Base-by-base conservation (phyloP, 2,329 filamentous ascomycete species). In the Dactylellina drechsleri region DNA sequence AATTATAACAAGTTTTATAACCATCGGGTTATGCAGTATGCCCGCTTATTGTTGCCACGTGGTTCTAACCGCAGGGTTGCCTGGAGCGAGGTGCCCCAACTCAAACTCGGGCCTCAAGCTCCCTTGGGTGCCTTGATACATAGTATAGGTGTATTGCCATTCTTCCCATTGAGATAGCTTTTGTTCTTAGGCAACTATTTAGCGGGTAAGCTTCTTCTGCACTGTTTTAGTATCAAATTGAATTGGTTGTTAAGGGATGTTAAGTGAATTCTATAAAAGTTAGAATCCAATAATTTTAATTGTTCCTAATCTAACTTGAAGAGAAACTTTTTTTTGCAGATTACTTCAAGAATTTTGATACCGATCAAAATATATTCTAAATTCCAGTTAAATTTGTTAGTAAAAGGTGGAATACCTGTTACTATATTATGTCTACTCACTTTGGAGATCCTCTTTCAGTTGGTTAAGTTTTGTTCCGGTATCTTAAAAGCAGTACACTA, bases 151-250 rank as follows among this genome's bases (percentile, higher is more conserved):
- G 54, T 70, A 3, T 36, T 49, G 18, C 31, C 20, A 6, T 40
- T 26, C 15, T 61, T 49, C 66, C 66, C 62, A 50, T 62, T 58
- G 1, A 62, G 5, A 31, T 70, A 70, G 10, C 16, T 50, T 10
- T 53, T 18, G n/a, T 70, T 58, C n/a, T 62, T 59, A 23, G 57
- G 62, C 20, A 70, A 18, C 66, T 58, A 70, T 16, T 23, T 40
- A 15, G 58, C 56, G 2, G 43, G 41, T 13, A 52, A n/a, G 0
- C 58, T 47, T 12, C 59, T 53, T 13, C 57, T 62, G 7, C 66
- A 50, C n/a, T 64, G 47, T 28, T 20, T 58, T 2, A 50, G 20
- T n/a, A 71, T 71, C 36, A 43, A 54, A 23, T 64, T 31, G 1
- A 71, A 7, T 7, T 59, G 58, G 20, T 71, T 53, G 10, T 47